Conservation (phyloP, 2,329 filamentous ascomycete genomes). For the Penicillium sp. region DNA sequence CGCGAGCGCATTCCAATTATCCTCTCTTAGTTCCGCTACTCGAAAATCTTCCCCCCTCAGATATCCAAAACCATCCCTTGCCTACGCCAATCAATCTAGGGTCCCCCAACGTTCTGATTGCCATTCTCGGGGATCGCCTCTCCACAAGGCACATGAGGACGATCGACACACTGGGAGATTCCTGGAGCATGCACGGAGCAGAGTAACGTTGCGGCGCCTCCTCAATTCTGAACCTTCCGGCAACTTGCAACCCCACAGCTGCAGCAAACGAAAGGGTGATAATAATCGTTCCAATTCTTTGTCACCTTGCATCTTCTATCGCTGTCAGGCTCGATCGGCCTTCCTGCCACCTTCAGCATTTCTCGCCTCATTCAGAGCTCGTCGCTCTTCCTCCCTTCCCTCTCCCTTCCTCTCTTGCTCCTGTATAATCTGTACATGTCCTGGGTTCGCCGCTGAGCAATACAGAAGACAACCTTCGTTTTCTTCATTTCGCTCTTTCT, state of each 20-base stretch:
- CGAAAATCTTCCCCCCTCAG: slow-evolving; percentile 4
- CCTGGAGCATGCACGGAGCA: slow-evolving; percentile 44
- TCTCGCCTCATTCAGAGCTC: slow-evolving; percentile 21
- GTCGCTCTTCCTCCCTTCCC: slow-evolving; percentile 22
- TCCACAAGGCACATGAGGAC: slow-evolving; percentile 34
- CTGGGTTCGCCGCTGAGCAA: slow-evolving; percentile 21
- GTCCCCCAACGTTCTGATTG: slow-evolving; percentile 25
- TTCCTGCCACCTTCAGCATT: slow-evolving; percentile 24
- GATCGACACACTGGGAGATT: slow-evolving; percentile 38
- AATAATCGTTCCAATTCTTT: slow-evolving; percentile 28
- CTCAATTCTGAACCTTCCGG: slow-evolving; percentile 26
- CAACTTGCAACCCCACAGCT: slow-evolving; percentile 22
- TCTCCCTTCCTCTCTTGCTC: slow-evolving; percentile 24
- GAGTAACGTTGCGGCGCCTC: slow-evolving; percentile 37
- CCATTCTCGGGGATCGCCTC: slow-evolving; percentile 28
- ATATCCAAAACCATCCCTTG: slow-evolving; percentile 14
- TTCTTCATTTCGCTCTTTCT: slow-evolving; percentile 16
- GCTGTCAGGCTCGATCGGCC: slow-evolving; percentile 17
- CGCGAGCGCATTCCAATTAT: slow-evolving; percentile 34
- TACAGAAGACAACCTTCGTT: slow-evolving; percentile 17
- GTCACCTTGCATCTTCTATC: slow-evolving; percentile 34
- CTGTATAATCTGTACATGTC: slow-evolving; percentile 33
- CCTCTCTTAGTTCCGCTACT: slow-evolving; percentile 8
- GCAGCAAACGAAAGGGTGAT: slow-evolving; percentile 35
- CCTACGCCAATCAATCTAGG: slow-evolving; percentile 27